phyloP scores from a whole-genome alignment of 495 filamentous ascomycete species.

The Endocarpon pusillum region DNA sequence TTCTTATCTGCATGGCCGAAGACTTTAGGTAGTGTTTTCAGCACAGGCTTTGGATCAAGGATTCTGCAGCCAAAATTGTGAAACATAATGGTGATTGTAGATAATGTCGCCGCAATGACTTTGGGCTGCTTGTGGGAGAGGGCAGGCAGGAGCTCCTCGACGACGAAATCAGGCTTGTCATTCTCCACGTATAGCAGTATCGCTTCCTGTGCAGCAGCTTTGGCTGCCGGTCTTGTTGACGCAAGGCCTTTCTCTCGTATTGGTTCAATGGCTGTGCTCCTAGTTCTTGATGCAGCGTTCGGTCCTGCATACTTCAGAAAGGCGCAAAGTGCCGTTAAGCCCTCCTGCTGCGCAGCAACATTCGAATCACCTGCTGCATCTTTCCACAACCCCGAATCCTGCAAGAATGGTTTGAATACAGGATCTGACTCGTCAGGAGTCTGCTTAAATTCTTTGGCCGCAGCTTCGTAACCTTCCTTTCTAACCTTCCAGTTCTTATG shows the following conservation, averaged over 20 bases:
- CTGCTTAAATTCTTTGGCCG: conserved; percentile 65
- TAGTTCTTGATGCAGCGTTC: conserved; percentile 63
- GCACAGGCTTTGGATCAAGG: conserved; percentile 89
- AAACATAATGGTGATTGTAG: conserved; percentile 65
- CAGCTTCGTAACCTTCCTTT: conserved; percentile 90
- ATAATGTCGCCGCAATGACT: conserved; percentile 68
- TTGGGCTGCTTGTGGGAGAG: conserved; percentile 90
- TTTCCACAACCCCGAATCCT: conserved; percentile 80
- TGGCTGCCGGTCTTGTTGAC: conserved; percentile 71
- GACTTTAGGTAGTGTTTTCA: conserved; percentile 77
- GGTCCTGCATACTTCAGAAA: conserved; percentile 77
- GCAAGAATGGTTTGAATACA: conserved; percentile 67
- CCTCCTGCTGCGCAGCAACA: conserved; percentile 92
- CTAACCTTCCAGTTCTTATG: conserved; percentile 98
- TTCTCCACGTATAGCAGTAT: conserved; percentile 79
- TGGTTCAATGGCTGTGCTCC: conserved; percentile 50
- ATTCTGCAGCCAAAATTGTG: conserved; percentile 90
- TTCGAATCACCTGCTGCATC: conserved; percentile 88
- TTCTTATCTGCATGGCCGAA: conserved; percentile 98
- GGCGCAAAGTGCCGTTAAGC: conserved; percentile 66
- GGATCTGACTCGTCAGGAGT: conserved; percentile 79
- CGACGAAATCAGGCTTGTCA: conserved; percentile 67
- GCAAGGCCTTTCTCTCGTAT: conserved; percentile 87
- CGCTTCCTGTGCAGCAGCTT: conserved; percentile 72
- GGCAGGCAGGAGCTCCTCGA: conserved; percentile 78